These are phyloP conservation scores for Cydonia oblonga DNA, from an alignment of 331 rosid genomes.

Conservation along the genomic window DNA sequence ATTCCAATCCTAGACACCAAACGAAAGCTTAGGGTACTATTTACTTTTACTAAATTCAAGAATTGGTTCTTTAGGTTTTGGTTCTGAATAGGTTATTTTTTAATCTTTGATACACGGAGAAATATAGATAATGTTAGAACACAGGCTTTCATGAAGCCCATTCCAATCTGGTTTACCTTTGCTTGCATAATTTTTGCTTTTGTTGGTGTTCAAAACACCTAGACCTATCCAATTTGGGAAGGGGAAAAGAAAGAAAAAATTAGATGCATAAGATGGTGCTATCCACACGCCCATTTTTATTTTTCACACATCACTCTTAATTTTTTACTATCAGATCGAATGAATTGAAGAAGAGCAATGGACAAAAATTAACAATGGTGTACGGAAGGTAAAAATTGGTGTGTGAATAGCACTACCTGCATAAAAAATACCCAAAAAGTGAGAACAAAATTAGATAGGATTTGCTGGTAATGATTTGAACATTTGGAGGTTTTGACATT, in stretches of 20 bases:
- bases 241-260: background rate
- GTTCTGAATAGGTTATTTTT: background rate
- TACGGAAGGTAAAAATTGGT: too few species aligned
- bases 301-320: too few species aligned
- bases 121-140: background rate
- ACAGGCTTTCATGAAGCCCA: background rate
- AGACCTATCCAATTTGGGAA: background rate
- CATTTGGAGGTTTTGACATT: conserved; percentile 5
- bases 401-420: too few species aligned
- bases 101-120: too few species aligned
- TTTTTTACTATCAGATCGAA: rapidly evolving
- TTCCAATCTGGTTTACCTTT: background rate
- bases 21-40: background rate
- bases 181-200: background rate
- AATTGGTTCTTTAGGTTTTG: background rate
- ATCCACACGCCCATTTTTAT: too few species aligned
- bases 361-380: too few species aligned
- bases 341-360: too few species aligned
- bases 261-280: background rate
- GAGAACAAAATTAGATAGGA: background rate
- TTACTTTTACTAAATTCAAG: background rate
- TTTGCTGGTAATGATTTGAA: background rate
- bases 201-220: background rate
- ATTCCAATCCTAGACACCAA: background rate
- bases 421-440: too few species aligned